Percentiles rank a stretch among this genome's conserved stretches.
Conservation (phyloP, 139 green algal species). For the Cymbomonas tetramitiformis region DNA sequence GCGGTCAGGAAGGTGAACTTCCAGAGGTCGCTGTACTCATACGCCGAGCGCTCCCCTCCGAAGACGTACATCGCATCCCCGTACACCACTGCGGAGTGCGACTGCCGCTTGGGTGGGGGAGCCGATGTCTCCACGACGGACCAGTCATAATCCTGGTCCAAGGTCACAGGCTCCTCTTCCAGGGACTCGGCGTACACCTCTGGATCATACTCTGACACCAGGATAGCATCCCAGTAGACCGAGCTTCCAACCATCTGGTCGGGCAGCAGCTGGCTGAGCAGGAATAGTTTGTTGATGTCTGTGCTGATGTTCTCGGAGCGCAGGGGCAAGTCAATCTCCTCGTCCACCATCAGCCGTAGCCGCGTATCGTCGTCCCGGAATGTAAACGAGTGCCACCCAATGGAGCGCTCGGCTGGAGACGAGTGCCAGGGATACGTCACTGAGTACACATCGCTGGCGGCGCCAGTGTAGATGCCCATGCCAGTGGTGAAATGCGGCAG, state of each 20-base stretch:
- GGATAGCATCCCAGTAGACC: neutral
- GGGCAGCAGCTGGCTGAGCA: neutral
- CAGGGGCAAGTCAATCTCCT: neutral
- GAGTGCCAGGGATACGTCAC: neutral
- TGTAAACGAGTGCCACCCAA: neutral
- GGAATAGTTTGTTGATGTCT: neutral
- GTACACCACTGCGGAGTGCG: neutral
- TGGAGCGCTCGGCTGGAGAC: neutral
- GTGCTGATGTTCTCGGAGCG: no score
- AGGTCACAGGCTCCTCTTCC: neutral
- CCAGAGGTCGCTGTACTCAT: neutral
- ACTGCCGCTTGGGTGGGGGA: neutral
- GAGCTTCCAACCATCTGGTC: neutral
- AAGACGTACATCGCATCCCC: neutral
- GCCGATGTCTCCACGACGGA: neutral
- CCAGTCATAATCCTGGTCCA: no score
- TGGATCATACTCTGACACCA: neutral
- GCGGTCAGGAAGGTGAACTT: neutral
- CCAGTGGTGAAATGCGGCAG: neutral
- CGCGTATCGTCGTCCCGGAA: neutral
- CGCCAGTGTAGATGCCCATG: neutral
- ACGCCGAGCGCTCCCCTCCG: neutral
- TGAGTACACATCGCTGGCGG: neutral
- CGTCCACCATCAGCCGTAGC: neutral
- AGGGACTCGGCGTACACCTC: neutral